These are phyloP conservation scores for Paecilomyces variotii DNA, from an alignment of 2,329 filamentous ascomycete genomes.

Conservation along the genomic window DNA sequence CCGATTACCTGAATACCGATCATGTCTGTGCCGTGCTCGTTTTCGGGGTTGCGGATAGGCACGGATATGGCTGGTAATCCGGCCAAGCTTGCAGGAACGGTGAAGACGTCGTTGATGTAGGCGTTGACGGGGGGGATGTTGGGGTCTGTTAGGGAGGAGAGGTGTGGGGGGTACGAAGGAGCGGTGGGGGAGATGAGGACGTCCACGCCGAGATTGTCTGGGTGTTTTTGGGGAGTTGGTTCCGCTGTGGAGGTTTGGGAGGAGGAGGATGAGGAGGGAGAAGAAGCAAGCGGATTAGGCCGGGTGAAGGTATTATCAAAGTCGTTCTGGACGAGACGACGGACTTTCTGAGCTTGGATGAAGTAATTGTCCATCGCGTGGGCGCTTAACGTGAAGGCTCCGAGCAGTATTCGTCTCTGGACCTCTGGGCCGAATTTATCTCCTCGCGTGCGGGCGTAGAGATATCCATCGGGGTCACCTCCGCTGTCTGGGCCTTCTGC, in stretches of 20 bases:
- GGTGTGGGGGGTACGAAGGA: slow-evolving; percentile 61
- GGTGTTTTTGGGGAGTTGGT: not conserved
- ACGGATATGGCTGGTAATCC: slow-evolving; percentile 84
- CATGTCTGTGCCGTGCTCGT: slow-evolving; percentile 10
- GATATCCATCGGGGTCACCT: slow-evolving; percentile 43
- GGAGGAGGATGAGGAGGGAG: slow-evolving; percentile 1
- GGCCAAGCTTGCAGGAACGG: slow-evolving; percentile 86
- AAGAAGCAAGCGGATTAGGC: slow-evolving; percentile 54
- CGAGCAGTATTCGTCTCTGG: slow-evolving; percentile 75
- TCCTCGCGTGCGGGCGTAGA: slow-evolving; percentile 71
- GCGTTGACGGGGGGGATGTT: slow-evolving; percentile 52
- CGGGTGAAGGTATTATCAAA: slow-evolving; percentile 72
- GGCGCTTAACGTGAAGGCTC: slow-evolving; percentile 82
- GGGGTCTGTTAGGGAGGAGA: slow-evolving; percentile 46
- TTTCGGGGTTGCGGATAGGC: slow-evolving; percentile 44
- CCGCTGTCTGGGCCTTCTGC: slow-evolving; percentile 42
- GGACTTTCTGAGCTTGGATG: slow-evolving; percentile 81
- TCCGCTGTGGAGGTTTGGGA: not conserved
- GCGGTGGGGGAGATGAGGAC: slow-evolving; percentile 83
- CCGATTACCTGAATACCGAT: slow-evolving; percentile 41
- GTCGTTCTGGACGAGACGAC: slow-evolving; percentile 73
- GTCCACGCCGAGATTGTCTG: slow-evolving; percentile 51
- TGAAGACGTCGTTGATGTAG: slow-evolving; percentile 93
- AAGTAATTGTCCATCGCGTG: slow-evolving; percentile 95
- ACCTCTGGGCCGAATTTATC: slow-evolving; percentile 77